These are phyloP conservation scores for Candida alai DNA, from an alignment of 805 yeast genomes.

Conservation along the genomic window DNA sequence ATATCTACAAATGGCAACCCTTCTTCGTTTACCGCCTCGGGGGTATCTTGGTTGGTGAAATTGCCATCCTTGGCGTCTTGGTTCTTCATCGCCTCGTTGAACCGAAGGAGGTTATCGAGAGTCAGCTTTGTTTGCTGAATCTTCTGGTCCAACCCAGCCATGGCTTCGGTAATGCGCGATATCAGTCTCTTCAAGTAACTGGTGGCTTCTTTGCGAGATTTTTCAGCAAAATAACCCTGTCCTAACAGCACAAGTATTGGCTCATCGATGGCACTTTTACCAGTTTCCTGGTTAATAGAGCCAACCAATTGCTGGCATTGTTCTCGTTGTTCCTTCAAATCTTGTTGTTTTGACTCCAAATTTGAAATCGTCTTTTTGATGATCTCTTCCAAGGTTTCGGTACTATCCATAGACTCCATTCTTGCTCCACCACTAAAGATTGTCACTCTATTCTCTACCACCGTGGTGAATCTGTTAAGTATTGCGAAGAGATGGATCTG, in stretches of 20 bases:
- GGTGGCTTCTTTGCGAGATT: conserved; percentile 24
- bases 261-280: background rate
- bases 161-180: conserved; percentile 29
- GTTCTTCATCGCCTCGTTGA: conserved; percentile 7
- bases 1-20: conserved; percentile 76
- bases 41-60: conserved; percentile 11
- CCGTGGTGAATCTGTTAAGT: too few relatives aligned
- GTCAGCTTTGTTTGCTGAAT: conserved; percentile 37
- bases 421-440: too few relatives aligned
- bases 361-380: too few relatives aligned
- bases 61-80: background rate
- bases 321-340: too few relatives aligned
- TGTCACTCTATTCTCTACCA: too few relatives aligned
- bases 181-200: conserved; percentile 24
- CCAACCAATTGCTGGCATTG: too few relatives aligned
- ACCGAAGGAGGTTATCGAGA: conserved; percentile 20
- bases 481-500: too few relatives aligned
- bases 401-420: too few relatives aligned
- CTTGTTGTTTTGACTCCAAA: too few relatives aligned
- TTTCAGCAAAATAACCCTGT: conserved; percentile 38
- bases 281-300: too few relatives aligned
- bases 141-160: conserved; percentile 35
- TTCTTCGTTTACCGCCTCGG: conserved; percentile 32
- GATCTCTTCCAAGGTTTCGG: too few relatives aligned
- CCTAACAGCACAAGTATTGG: conserved; percentile 31